A percentile compares a stretch with the other conserved stretches of the same genome.
Evolutionary conservation across 2,329 filamentous ascomycete species (phyloP).

Genomic region (Cercospora berteroae): DNA sequence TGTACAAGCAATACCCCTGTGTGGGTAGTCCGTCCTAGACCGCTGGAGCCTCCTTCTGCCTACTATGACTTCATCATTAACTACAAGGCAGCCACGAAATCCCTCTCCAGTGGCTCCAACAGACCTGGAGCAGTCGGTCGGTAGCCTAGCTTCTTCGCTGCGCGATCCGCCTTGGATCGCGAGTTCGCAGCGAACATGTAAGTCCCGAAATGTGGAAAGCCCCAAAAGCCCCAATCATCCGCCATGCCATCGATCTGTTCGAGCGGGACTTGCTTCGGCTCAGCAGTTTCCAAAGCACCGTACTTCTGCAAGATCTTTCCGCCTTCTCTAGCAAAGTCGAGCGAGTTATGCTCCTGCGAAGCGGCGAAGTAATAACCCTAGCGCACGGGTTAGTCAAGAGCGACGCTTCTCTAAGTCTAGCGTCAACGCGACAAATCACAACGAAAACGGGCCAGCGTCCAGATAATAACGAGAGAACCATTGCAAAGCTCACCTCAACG

Average conservation of each 20-base stretch:
- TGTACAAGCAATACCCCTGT: not conserved
- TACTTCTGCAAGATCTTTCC: constrained; percentile 33
- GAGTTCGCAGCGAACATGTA: constrained; percentile 55
- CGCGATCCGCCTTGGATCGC: constrained; percentile 53
- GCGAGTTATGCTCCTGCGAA: constrained; percentile 38
- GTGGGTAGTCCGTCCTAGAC: not conserved
- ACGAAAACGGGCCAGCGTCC: not conserved
- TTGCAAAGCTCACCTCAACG: constrained; percentile 7
- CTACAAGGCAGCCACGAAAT: constrained; percentile 16
- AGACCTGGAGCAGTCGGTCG: constrained; percentile 51
- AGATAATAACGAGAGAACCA: constrained; percentile 18
- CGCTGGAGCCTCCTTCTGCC: not conserved
- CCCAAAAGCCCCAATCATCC: constrained; percentile 17
- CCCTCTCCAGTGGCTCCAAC: constrained; percentile 50
- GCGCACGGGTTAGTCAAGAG: not conserved
- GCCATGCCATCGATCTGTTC: constrained; percentile 34
- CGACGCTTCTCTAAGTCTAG: not conserved
- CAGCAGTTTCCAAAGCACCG: constrained; percentile 27
- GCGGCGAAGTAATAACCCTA: constrained; percentile 51
- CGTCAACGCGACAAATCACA: not conserved
- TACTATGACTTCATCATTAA: not conserved
- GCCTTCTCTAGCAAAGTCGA: constrained; percentile 30
- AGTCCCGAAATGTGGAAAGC: constrained; percentile 32
- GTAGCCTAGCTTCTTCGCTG: constrained; percentile 58
- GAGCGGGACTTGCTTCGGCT: constrained; percentile 31